phyloP scores from a whole-genome alignment of 2,329 filamentous ascomycete species.

The Mollisia scopiformis region DNA sequence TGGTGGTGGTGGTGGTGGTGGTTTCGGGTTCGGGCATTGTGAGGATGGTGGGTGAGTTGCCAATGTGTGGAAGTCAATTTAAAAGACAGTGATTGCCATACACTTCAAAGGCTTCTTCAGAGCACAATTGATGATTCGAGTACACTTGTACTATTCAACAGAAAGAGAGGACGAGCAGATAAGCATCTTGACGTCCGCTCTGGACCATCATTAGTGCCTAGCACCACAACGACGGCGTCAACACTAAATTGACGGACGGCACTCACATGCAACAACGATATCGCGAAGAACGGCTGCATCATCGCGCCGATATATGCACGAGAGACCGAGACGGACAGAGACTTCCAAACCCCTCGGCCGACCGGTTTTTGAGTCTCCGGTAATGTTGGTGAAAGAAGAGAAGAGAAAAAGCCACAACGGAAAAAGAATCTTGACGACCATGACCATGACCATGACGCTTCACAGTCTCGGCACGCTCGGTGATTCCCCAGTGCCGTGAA shows the following conservation, averaged over 20 bases:
- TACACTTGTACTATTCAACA: not conserved
- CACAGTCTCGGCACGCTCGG: not conserved
- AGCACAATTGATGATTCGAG: not conserved
- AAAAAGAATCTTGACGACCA: not conserved
- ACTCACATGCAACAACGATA: not conserved
- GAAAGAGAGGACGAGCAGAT: not conserved
- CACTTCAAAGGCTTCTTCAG: not conserved
- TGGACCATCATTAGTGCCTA: not conserved
- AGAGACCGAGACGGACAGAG: not conserved
- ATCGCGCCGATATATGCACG: not conserved
- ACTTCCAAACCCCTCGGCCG: not conserved
- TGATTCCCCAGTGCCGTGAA: not conserved
- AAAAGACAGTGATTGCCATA: not conserved
- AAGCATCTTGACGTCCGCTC: not conserved
- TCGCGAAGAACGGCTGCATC: too few species aligned
- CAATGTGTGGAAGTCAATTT: not conserved
- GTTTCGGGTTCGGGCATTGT: not conserved
- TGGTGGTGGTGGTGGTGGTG: not conserved
- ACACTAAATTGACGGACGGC: not conserved
- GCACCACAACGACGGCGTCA: too few species aligned
- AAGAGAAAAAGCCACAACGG: too few species aligned
- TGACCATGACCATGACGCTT: not conserved
- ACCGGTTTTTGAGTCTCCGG: not conserved
- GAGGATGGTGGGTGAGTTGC: not conserved
- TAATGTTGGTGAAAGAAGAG: not conserved